Percentiles rank a stretch among this genome's conserved stretches.
These are phyloP conservation scores for Penicillium palitans DNA, from an alignment of 2,329 filamentous ascomycete genomes.

Conservation along the genomic window DNA sequence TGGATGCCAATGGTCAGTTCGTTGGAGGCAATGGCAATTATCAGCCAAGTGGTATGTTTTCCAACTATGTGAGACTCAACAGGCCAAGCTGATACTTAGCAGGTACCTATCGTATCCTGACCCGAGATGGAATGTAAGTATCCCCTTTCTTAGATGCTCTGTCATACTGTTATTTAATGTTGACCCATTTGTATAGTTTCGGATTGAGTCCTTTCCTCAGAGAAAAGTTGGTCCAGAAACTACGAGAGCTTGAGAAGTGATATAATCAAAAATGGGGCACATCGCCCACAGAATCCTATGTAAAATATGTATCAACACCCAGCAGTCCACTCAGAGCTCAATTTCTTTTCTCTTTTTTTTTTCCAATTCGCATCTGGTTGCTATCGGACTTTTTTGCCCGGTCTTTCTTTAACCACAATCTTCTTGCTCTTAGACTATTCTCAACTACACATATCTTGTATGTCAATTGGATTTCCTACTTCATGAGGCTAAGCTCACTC, in stretches of 20 bases:
- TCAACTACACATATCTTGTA: background rate
- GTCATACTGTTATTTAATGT: constrained; percentile 6
- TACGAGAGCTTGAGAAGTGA: constrained; percentile 39
- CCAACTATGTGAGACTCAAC: background rate
- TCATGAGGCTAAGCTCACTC: background rate
- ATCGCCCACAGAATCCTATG: background rate
- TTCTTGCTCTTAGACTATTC: background rate
- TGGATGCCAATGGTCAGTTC: constrained; percentile 59
- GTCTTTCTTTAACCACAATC: background rate
- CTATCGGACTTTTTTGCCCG: background rate
- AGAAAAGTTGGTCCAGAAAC: constrained; percentile 50
- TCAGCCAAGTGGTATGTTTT: constrained; percentile 55
- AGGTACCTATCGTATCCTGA: constrained; percentile 62
- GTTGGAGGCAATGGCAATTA: constrained; percentile 58
- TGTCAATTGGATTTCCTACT: background rate
- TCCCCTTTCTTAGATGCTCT: background rate
- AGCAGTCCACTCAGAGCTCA: background rate
- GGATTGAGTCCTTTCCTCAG: constrained; percentile 52
- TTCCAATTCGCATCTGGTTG: background rate
- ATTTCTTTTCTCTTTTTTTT: background rate
- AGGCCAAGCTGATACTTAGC: constrained; percentile 15
- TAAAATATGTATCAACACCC: background rate
- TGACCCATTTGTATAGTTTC: constrained; percentile 39
- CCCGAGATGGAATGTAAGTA: constrained; percentile 59
- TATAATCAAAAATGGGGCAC: background rate